Percentiles rank a stretch among this genome's conserved stretches.
Conservation (phyloP, 176 grass and related monocot species). For the Avena insularis region DNA sequence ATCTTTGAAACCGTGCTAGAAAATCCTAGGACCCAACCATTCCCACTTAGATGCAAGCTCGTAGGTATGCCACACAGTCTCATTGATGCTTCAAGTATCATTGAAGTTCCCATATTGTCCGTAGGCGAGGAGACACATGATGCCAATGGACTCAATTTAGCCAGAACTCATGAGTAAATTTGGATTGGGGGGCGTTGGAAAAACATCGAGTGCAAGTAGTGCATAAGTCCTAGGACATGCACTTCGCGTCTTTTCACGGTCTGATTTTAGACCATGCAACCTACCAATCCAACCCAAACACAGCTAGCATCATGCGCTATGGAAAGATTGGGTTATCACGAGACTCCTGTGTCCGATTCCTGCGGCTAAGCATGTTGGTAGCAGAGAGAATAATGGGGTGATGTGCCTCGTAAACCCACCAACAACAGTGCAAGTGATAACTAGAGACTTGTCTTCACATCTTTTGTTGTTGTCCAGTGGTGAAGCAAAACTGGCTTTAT, state of each 20-base stretch:
- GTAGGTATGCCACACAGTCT: neutral
- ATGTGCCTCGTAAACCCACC: too few species aligned
- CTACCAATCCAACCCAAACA: neutral
- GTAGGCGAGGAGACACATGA: neutral
- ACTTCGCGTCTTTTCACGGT: neutral
- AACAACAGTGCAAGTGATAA: too few species aligned
- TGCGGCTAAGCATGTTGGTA: too few species aligned
- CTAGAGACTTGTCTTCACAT: too few species aligned
- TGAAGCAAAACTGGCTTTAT: too few species aligned
- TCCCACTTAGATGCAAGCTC: neutral
- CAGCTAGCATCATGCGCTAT: neutral
- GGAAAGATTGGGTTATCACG: too few species aligned
- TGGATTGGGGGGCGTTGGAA: neutral
- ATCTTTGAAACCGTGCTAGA: neutral
- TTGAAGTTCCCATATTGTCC: neutral
- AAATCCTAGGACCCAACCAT: too few species aligned
- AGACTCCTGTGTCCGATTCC: too few species aligned
- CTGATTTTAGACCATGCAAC: neutral
- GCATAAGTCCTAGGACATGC: neutral
- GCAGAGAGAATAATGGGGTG: too few species aligned
- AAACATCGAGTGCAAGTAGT: neutral
- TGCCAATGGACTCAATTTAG: neutral
- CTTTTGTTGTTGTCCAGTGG: too few species aligned
- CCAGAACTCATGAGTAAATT: neutral
- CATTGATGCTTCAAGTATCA: neutral